A percentile compares a stretch with the other conserved stretches of the same genome.
phyloP scores from a whole-genome alignment of 345 rosid species.

The Arabidopsis arenosa region DNA sequence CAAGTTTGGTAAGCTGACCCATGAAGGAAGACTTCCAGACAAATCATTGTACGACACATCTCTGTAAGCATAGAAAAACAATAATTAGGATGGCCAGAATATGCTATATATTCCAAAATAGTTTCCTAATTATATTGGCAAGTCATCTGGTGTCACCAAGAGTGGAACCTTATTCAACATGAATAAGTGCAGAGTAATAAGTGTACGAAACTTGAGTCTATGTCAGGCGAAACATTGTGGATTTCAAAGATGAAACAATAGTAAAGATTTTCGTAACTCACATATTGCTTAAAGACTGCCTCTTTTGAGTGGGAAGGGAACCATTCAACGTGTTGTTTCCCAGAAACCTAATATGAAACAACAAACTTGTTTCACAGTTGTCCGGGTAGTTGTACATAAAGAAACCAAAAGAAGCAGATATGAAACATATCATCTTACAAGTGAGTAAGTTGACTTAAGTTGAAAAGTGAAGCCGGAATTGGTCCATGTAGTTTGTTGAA shows the following conservation, averaged over 20 bases:
- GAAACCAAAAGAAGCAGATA: slow-evolving; percentile 18
- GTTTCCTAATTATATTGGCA: slow-evolving; percentile 20
- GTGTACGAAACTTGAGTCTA: background rate
- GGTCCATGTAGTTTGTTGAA: slow-evolving; percentile 47
- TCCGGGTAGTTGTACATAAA: background rate
- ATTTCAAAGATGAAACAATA: background rate
- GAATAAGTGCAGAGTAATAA: background rate
- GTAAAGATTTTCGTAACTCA: slow-evolving; percentile 46
- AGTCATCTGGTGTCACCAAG: slow-evolving; percentile 19
- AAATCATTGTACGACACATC: slow-evolving; percentile 81
- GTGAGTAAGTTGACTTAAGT: slow-evolving; percentile 45
- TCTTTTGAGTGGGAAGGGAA: slow-evolving; percentile 58
- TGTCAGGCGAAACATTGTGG: too few species aligned
- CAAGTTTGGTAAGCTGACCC: slow-evolving; percentile 55
- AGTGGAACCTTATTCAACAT: slow-evolving; percentile 22
- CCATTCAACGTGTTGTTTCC: slow-evolving; percentile 56
- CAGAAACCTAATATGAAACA: slow-evolving; percentile 57
- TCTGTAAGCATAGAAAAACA: slow-evolving; percentile 47
- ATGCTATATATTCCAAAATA: background rate
- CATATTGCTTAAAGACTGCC: slow-evolving; percentile 57
- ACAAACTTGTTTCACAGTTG: background rate
- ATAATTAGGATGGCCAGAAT: too few species aligned
- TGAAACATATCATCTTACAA: slow-evolving; percentile 54
- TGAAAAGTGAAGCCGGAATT: slow-evolving; percentile 46
- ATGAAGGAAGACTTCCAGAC: slow-evolving; percentile 69